Evolutionary conservation across 768 basidiomycete genomes (phyloP), one percentile per base, ranked within the genome.

Genomic region (Mycena rosella): DNA sequence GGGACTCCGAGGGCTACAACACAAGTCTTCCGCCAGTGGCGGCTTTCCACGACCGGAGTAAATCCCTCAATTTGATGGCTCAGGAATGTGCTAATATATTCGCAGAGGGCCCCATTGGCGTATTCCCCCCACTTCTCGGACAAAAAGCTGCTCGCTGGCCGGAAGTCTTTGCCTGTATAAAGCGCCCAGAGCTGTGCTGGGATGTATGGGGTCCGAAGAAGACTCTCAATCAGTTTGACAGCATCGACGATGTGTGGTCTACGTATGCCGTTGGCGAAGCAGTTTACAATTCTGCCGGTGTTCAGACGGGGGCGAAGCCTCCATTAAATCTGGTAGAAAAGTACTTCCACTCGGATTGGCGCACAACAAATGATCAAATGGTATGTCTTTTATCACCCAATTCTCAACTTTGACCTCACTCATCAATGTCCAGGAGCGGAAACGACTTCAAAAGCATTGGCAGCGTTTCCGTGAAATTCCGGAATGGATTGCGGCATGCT

Each of bases 271-370:
- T 65, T 27, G 75, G 76, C 13, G 74, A 76, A 45, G 29, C 54
- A 10, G 71, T 74, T 8, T 68, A 63, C 18, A 44, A 44, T 14
- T 6, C 18, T 3, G 42, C 18, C 14, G 71, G 71, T 10, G 44
- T 47, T 26, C 73, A 75, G 47, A 74, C 72, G 2, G 74, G 77
- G 5, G 34, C 73, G 42, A 74, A 77, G 38, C 78, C 74, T 15
- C 77, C 76, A 2, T 62, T 79, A 30, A 68, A 67, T 15, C 22
- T 70, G 0, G 71, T 77, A 15, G 75, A 78, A 45, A 38, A 68
- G 26, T 54, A 67, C 20, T 76, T 77, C 36, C 61, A 72, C 3
- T 15, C 36, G 11, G 6, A 13, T 2, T 44, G 36, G 55, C 40
- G 55, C 5, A 44, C 20, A 2, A n/a, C 42, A 20, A 20, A 44